Conservation (phyloP, 2,329 filamentous ascomycete species). For the Trichoderma brevicompactum region DNA sequence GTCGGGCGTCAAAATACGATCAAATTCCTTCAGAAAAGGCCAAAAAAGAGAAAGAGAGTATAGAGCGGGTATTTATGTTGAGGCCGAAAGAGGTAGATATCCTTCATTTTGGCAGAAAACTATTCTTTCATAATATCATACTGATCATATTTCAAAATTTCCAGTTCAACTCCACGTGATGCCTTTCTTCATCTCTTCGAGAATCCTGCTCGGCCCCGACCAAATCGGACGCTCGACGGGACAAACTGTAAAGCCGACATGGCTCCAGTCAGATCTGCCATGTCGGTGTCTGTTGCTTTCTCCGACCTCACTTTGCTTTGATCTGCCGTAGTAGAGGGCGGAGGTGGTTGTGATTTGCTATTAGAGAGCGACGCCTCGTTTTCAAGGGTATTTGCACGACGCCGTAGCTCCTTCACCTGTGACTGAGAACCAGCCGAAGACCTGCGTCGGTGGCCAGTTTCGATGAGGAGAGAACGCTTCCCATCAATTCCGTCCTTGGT, state of each 20-base stretch:
- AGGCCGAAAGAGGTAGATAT: constrained; percentile 43
- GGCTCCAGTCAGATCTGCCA: constrained; percentile 66
- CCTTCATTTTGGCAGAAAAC: constrained; percentile 40
- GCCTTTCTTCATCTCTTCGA: constrained; percentile 48
- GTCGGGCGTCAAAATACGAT: constrained; percentile 22
- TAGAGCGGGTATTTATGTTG: constrained; percentile 8
- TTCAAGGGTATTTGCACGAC: constrained; percentile 42
- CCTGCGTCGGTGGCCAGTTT: constrained; percentile 54
- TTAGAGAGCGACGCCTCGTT: constrained; percentile 29
- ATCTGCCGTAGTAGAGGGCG: not conserved
- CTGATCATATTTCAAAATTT: constrained; percentile 38
- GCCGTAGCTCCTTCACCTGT: constrained; percentile 41
- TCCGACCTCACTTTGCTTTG: constrained; percentile 31
- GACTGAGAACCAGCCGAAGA: constrained; percentile 51
- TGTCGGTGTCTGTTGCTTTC: constrained; percentile 51
- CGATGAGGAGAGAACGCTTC: constrained; percentile 74
- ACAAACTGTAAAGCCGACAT: constrained; percentile 76
- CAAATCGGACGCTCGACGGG: constrained; percentile 69
- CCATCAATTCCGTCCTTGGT: constrained; percentile 90
- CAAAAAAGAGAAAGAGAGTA: not conserved
- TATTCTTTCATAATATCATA: constrained; percentile 40
- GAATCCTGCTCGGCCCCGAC: constrained; percentile 60
- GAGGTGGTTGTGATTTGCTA: constrained; percentile 31
- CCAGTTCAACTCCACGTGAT: constrained; percentile 33
- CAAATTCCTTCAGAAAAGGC: constrained; percentile 9